Evolutionary conservation across 106 monocot genomes (phyloP).

Genomic region (Apostasia shenzhenica): DNA sequence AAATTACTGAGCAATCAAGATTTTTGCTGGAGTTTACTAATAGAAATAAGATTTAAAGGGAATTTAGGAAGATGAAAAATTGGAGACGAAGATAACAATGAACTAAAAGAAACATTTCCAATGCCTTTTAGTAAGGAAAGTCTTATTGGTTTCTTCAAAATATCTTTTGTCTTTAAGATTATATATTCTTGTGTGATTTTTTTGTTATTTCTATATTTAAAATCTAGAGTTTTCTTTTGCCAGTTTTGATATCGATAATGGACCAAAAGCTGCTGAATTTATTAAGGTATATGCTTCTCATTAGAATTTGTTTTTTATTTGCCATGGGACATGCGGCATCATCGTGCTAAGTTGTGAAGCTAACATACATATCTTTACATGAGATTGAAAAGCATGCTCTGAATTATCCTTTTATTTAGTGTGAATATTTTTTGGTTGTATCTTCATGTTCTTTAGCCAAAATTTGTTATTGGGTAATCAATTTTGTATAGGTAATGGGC

Average conservation of each 20-base stretch:
- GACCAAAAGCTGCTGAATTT: slow-evolving; percentile 79
- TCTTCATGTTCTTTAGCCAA: not conserved
- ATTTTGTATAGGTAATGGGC: not conserved
- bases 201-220: too few relatives aligned
- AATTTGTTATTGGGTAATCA: not conserved
- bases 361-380: not conserved
- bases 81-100: too few relatives aligned
- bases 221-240: slow-evolving; percentile 9
- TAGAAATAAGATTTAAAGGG: too few relatives aligned
- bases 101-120: too few relatives aligned
- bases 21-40: too few relatives aligned
- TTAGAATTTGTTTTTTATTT: not conserved
- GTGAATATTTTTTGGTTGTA: not conserved
- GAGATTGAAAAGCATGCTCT: not conserved
- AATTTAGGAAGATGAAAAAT: too few relatives aligned
- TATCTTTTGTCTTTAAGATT: too few relatives aligned
- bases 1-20: too few relatives aligned
- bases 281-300: slow-evolving; percentile 66
- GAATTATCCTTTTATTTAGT: too few relatives aligned
- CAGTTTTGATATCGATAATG: slow-evolving; percentile 90
- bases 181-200: too few relatives aligned
- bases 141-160: too few relatives aligned
- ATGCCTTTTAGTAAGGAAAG: too few relatives aligned
- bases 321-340: not conserved
- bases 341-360: not conserved